Conservation (phyloP, 2,329 filamentous ascomycete genomes). For the Escovopsis sp. region DNA sequence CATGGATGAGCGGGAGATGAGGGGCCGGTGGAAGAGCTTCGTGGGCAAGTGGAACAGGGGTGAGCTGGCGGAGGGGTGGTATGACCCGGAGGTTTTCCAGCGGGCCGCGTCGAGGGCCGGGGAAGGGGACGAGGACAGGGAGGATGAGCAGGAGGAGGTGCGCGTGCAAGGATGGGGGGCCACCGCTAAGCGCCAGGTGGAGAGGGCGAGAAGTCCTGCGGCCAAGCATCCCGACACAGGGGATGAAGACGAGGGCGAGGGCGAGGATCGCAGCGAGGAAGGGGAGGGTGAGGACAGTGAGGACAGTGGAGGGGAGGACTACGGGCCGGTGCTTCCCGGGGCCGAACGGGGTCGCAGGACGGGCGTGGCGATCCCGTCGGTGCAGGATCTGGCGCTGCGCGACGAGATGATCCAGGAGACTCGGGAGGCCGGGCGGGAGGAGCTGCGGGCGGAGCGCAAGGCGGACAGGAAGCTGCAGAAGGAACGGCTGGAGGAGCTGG, state of each 20-base stretch:
- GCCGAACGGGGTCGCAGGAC: slow-evolving; percentile 10
- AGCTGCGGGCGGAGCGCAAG: slow-evolving; percentile 46
- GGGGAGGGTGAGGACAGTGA: neutral
- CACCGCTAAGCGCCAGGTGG: neutral
- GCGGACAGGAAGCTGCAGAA: slow-evolving; percentile 52
- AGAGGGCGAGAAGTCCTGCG: neutral
- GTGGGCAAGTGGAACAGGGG: slow-evolving; percentile 80
- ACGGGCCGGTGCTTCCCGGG: slow-evolving; percentile 27
- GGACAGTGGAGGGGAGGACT: slow-evolving; percentile 34
- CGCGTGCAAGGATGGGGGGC: neutral
- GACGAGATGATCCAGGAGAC: slow-evolving; percentile 37
- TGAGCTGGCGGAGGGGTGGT: slow-evolving; percentile 84
- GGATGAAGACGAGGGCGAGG: slow-evolving; percentile 5
- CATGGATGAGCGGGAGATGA: slow-evolving; percentile 60
- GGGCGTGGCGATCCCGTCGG: slow-evolving; percentile 52
- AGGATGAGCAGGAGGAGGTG: neutral
- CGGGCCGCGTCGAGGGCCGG: slow-evolving; percentile 10
- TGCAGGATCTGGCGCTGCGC: slow-evolving; percentile 56
- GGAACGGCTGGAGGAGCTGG: slow-evolving; percentile 64
- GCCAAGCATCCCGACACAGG: too few relatives aligned
- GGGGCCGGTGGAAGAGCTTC: slow-evolving; percentile 89
- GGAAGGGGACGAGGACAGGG: neutral
- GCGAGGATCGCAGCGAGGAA: slow-evolving; percentile 10
- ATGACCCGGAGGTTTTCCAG: slow-evolving; percentile 59
- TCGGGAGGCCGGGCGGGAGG: slow-evolving; percentile 33